Evolutionary conservation across 352 stramenopile species (phyloP), one percentile per base, ranked within the genome.

Genomic region (Phytopythium mirpurense): DNA sequence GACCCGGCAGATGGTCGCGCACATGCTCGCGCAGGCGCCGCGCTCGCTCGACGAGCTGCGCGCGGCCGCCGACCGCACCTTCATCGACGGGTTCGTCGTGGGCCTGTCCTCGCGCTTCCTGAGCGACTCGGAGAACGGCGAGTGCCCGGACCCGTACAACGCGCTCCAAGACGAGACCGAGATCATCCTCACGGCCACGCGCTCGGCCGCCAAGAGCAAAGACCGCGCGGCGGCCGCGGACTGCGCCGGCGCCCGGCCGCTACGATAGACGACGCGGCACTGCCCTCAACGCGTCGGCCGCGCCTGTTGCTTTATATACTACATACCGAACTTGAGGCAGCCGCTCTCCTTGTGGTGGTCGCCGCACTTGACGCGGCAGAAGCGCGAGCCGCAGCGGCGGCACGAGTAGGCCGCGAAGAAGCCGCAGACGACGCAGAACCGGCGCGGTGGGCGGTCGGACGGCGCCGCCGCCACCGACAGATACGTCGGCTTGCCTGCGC

Each of bases 321-420:
- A 90, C 21, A 90, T 54, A 0, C 81, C 80, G 48, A 96, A 96
- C 66, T 96, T 96, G 48, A 96, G 72, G 54, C 88, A 96, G 23
- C 88, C 74, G 47, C 79, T 96, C 59, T 96, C 86, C 59, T 95
- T 93, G 59, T 96, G 86, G 32, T 92, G 79, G 48, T 96, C 83
- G 31, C 73, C 80, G 68, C 88, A 96, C 43, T 76, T 69, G 45
- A 89, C 67, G 63, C 82, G 77, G 54, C 88, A 96, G 62, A 82
- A 96, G 31, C 78, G 66, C 32, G 80, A 88, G 54, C 83, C 83
- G 50, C 83, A 93, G 35, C 86, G 74, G 23, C 67, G 67, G 59
- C 88, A 96, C 53, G 83, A 60, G 52, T 96, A 96, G 34, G 62
- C 48, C 5, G 80, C 83, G 56, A 92, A 88, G 51, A 83, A 89